Base-by-base conservation (phyloP, 1,139 yeast species). In the Yamadazyma kanchanaburiensis region DNA sequence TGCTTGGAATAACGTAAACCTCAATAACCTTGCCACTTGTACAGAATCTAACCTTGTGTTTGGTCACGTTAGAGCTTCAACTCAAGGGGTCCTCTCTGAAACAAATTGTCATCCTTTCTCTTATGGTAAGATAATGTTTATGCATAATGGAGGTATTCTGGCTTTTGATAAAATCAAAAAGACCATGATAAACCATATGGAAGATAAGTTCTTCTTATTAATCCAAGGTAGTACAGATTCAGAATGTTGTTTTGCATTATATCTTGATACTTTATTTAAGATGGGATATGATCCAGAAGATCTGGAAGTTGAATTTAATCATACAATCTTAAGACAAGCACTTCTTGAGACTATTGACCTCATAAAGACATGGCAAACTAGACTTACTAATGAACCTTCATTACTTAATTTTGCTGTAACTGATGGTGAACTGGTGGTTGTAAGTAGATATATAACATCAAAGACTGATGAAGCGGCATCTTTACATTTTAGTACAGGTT, bases 91-190 rank as follows among this genome's bases (percentile, higher is more conserved):
- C 1, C 62, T 91, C 19, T 75, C 95, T 4, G 97, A 91, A 53
- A 88, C 96, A 2, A 91, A 91, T 59, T 91, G 97, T 58, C 98
- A 91, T 53, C 97, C 97, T 0, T 84, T 89, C 58, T 80, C 85
- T 3, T 88, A 75, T 53, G 94, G 91, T 37, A 78, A 79, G 30
- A 63, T 89, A 28, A 85, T 91, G 84, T 91, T 91, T 55, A 91
- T 91, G 98, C 97, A 91, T 58, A 91, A 91, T 58, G 98, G 98
- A 17, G 94, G 94, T 5, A 77, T 91, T 15, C 72, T 91, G 10
- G 74, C 78, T 32, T 91, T 91, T 54, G 57, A 68, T 34, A 63
- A 64, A 44, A 84, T 91, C 48, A 91, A 91, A 56, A 73, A 94
- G 39, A 70, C 60, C 35, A 65, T 91, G 30, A 70, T 88, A 20